These are phyloP conservation scores for Rostrohypoxylon terebratum DNA, from an alignment of 495 filamentous ascomycete genomes.

Conservation along the genomic window DNA sequence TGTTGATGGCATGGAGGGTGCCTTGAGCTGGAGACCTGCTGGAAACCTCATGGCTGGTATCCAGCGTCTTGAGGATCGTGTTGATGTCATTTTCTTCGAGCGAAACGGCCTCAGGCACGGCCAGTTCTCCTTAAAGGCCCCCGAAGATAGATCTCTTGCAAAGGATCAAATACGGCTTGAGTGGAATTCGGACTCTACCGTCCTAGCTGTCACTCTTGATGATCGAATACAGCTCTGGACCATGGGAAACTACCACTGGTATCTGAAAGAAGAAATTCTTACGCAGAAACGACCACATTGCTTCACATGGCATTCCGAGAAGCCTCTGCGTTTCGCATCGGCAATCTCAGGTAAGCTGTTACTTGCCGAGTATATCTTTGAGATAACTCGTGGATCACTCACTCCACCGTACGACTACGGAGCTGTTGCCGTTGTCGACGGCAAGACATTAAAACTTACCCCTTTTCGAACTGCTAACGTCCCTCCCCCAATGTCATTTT, in stretches of 20 bases:
- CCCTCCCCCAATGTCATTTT: slow-evolving; percentile 91
- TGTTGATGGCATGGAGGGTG: slow-evolving; percentile 86
- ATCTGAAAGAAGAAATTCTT: slow-evolving; percentile 90
- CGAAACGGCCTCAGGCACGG: slow-evolving; percentile 95
- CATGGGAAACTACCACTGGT: slow-evolving; percentile 97
- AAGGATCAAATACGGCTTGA: slow-evolving; percentile 71
- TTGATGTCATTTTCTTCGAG: slow-evolving; percentile 96
- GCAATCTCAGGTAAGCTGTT: slow-evolving; percentile 63
- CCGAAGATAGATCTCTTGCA: slow-evolving; percentile 64
- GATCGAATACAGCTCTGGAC: slow-evolving; percentile 94
- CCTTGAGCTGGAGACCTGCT: slow-evolving; percentile 89
- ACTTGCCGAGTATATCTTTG: slow-evolving; percentile 75
- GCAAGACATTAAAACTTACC: slow-evolving; percentile 82
- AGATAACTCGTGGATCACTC: slow-evolving; percentile 74
- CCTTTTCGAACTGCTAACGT: slow-evolving; percentile 85
- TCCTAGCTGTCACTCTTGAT: slow-evolving; percentile 81
- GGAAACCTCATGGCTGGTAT: slow-evolving; percentile 91
- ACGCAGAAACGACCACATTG: slow-evolving; percentile 48
- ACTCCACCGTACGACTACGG: slow-evolving; percentile 81
- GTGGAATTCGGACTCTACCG: slow-evolving; percentile 93
- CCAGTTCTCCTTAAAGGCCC: slow-evolving; percentile 81
- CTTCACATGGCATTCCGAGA: slow-evolving; percentile 87
- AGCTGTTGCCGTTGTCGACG: slow-evolving; percentile 88
- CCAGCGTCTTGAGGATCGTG: slow-evolving; percentile 72
- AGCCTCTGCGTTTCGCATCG: slow-evolving; percentile 72